phyloP scores from a whole-genome alignment of 179 eudicot genomes.

The Sideroxylon spinosum region DNA sequence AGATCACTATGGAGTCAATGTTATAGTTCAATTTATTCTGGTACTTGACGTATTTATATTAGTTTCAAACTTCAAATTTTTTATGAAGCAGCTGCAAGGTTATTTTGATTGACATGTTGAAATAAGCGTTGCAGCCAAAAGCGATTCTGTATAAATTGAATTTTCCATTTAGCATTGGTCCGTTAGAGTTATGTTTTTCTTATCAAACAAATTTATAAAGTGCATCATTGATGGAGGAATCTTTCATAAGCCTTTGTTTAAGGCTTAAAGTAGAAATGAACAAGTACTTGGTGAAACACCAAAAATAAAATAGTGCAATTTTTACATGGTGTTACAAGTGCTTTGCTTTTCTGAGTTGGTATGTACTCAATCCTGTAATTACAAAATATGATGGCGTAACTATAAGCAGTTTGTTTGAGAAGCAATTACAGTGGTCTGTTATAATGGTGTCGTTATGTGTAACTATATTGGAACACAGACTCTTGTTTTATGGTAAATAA shows the following conservation, averaged over 20 bases:
- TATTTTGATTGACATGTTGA: not conserved
- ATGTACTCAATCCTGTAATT: no score
- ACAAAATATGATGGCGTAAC: not conserved
- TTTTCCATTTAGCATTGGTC: not conserved
- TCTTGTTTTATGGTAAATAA: no score
- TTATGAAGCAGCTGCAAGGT: not conserved
- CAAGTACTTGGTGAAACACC: not conserved
- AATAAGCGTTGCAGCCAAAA: constrained; percentile 1
- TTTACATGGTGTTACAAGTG: not conserved
- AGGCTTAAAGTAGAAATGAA: not conserved
- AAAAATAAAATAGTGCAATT: not conserved
- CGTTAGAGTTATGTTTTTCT: not conserved
- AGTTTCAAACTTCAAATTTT: not conserved
- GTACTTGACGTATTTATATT: not conserved
- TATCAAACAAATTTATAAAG: not conserved
- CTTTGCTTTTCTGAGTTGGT: not conserved
- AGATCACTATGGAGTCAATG: not conserved
- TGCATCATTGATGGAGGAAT: not conserved
- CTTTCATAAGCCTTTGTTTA: not conserved
- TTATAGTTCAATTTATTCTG: not conserved
- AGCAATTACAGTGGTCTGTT: not conserved
- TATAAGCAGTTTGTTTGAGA: not conserved
- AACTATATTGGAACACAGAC: no score
- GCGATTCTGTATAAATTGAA: not conserved
- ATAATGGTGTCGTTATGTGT: not conserved